Evolutionary conservation across 805 yeast genomes (phyloP), one percentile per base, ranked within the genome.

Genomic region (Saccharomycopsis fermentans): DNA sequence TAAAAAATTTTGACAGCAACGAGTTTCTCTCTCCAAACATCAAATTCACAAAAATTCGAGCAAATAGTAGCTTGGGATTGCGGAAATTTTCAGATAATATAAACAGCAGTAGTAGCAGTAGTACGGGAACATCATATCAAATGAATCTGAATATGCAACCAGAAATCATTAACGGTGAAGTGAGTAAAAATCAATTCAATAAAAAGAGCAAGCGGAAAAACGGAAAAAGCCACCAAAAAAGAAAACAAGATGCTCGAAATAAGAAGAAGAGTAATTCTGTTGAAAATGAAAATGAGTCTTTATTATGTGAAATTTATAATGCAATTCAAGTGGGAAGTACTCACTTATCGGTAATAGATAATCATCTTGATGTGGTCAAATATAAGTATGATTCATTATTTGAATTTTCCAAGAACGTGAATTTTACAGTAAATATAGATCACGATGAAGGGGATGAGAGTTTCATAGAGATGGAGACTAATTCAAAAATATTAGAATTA

Each of bases 291-390:
- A 21, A 21, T 21, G 50, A 43, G 16, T 43, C 16, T 43, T 19
- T 43, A 16, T 24, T 43, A 24, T 34, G 32, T 36, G 48, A 11
- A 24, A 29, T 54, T 29, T 29, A 26, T 34, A n/a, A 54, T 16
- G 36, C 40, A 2, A 36, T 37, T 3, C 27, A 39, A 21, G 17
- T 36, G 16, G 29, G 17, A 21, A 37, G 21, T 37, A 34, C 48
- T n/a, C 40, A 39, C 27, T 54, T 54, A 9, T 43, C 19, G 4
- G 36, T 54, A 6, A 32, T 58, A 6, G 26, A 37, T 17, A 35
- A 58, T 32, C 60, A 58, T 37, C n/a, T 58, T 37, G 36, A 26
- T 9, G 54, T 47, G 6, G 55, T 47, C 11, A 27, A 43, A 37
- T 24, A 4, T 27, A 58, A 58, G 39, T 54, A 58, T 39, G 50